These are phyloP conservation scores for Shiraia bambusicola DNA, from an alignment of 2,329 filamentous ascomycete genomes.

Conservation along the genomic window DNA sequence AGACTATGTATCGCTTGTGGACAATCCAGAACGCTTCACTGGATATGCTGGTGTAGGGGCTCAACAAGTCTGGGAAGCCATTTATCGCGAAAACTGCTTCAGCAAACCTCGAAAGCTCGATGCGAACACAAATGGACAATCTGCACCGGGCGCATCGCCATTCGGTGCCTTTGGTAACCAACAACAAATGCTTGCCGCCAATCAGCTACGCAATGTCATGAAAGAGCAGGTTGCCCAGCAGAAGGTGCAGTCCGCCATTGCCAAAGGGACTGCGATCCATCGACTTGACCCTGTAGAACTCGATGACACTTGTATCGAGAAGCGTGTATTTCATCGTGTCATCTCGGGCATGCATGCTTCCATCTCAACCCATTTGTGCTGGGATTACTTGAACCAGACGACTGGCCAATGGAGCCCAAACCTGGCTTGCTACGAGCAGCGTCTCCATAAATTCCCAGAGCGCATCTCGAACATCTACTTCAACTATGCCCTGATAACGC, in stretches of 20 bases:
- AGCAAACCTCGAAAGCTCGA: conserved; percentile 46
- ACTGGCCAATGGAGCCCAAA: conserved; percentile 94
- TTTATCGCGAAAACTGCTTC: conserved; percentile 98
- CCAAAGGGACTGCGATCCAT: conserved; percentile 55
- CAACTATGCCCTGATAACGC: conserved; percentile 94
- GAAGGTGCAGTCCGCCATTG: conserved; percentile 59
- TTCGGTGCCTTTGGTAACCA: conserved; percentile 48
- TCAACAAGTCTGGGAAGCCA: conserved; percentile 91
- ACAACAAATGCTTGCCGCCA: conserved; percentile 56
- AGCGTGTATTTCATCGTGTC: conserved; percentile 96
- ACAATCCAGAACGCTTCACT: conserved; percentile 94
- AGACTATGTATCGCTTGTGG: conserved; percentile 91
- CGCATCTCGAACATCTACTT: conserved; percentile 98
- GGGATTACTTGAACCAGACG: conserved; percentile 92
- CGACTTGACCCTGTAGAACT: conserved; percentile 69
- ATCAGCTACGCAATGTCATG: conserved; percentile 63
- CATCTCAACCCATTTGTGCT: conserved; percentile 94
- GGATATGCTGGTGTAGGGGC: conserved; percentile 85
- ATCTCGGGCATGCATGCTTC: conserved; percentile 98
- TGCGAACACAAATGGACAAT: conserved; percentile 37
- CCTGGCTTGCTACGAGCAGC: conserved; percentile 79
- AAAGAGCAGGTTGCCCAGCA: conserved; percentile 62
- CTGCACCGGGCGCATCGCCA: conserved; percentile 40
- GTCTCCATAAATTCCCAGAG: conserved; percentile 83
- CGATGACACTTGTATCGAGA: conserved; percentile 93